Conservation (phyloP, 2,329 filamentous ascomycete species). For the Zalaria obscura region DNA sequence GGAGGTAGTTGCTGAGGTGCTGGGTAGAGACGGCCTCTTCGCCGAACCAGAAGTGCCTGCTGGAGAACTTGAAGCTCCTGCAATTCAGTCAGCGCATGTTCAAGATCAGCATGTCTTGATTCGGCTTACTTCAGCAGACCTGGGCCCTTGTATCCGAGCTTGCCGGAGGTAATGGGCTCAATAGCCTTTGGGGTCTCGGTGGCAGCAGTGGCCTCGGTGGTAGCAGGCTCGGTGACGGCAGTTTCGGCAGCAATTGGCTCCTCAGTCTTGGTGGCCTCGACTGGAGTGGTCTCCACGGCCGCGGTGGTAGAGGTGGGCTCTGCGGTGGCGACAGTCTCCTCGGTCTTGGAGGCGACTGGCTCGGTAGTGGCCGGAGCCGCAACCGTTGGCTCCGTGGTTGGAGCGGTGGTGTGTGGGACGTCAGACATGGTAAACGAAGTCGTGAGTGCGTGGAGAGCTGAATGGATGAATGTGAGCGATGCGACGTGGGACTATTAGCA, state of each 20-base stretch:
- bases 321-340: conserved; percentile 8
- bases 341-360: conserved; percentile 4
- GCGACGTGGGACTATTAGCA: too few relatives aligned
- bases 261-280: conserved; percentile 24
- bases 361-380: conserved; percentile 1
- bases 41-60: conserved; percentile 66
- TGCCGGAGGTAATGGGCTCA: conserved; percentile 67
- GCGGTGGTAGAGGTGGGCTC: conserved; percentile 21
- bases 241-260: conserved; percentile 17
- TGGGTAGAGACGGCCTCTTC: conserved; percentile 59
- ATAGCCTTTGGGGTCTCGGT: conserved; percentile 30
- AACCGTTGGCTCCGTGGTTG: not conserved
- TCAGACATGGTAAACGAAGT: conserved; percentile 12
- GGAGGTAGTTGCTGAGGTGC: conserved; percentile 62
- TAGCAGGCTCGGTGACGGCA: conserved; percentile 21
- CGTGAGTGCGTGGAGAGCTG: too few relatives aligned
- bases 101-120: conserved; percentile 7
- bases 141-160: conserved; percentile 78
- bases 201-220: conserved; percentile 23
- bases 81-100: conserved; percentile 4
- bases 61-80: conserved; percentile 79
- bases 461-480: too few relatives aligned
- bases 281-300: conserved; percentile 12
- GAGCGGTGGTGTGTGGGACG: conserved; percentile 7
- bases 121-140: conserved; percentile 73